Percentiles rank a stretch among this genome's conserved stretches.
Conservation (phyloP, 2,329 filamentous ascomycete genomes). For the Trichoderma breve region DNA sequence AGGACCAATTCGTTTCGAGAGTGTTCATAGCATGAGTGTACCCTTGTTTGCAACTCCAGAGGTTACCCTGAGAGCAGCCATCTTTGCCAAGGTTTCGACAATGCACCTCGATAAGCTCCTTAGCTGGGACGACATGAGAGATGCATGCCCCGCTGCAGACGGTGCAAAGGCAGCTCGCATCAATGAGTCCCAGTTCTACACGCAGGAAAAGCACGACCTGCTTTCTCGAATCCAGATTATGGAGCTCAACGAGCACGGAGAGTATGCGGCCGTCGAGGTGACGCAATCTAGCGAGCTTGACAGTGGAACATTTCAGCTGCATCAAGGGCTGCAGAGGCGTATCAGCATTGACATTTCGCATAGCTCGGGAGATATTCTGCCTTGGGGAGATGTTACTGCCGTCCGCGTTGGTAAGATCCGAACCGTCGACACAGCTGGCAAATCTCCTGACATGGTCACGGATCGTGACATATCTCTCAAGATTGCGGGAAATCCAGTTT, state of each 20-base stretch:
- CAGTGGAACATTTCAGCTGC: slow-evolving; percentile 87
- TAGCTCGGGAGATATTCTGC: slow-evolving; percentile 81
- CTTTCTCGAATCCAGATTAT: slow-evolving; percentile 85
- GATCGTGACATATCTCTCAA: slow-evolving; percentile 75
- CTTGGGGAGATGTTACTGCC: slow-evolving; percentile 79
- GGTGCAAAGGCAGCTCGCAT: slow-evolving; percentile 64
- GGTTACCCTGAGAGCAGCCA: slow-evolving; percentile 76
- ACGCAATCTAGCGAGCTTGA: slow-evolving; percentile 82
- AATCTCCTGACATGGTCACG: slow-evolving; percentile 74
- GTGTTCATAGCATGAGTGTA: slow-evolving; percentile 96
- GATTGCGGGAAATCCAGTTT: slow-evolving; percentile 71
- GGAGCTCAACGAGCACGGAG: slow-evolving; percentile 86
- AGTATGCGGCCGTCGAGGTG: slow-evolving; percentile 90
- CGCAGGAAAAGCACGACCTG: slow-evolving; percentile 90
- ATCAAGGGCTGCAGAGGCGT: slow-evolving; percentile 88
- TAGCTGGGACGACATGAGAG: slow-evolving; percentile 98
- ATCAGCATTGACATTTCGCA: slow-evolving; percentile 88
- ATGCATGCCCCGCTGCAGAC: slow-evolving; percentile 61
- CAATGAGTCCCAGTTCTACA: slow-evolving; percentile 88
- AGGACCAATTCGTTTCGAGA: slow-evolving; percentile 88
- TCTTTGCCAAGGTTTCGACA: slow-evolving; percentile 84
- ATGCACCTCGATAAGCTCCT: slow-evolving; percentile 97
- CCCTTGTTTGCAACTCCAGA: slow-evolving; percentile 69
- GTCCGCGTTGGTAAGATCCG: slow-evolving; percentile 79
- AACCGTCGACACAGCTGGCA: slow-evolving; percentile 80